Evolutionary conservation across 352 stramenopile species (phyloP), one percentile per base, ranked within the genome.

Genomic region (Phytophthora pisi): DNA sequence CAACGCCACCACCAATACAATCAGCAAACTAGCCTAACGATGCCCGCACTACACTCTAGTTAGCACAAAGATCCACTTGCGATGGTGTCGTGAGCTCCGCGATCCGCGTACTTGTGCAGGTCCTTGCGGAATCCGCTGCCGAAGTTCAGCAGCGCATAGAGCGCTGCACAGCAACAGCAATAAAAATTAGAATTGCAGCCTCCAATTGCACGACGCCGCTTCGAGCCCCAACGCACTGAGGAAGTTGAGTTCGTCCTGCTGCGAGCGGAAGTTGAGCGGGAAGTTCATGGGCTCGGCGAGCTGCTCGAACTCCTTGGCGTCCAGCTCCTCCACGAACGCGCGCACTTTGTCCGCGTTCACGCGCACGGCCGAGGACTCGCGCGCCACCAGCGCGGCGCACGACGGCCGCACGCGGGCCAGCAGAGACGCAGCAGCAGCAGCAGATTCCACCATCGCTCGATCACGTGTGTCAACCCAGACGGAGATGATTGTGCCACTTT

Each of bases 111-210:
- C 58, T 89, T 86, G 73, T 94, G 84, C 53, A 95, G 71, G 24
- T 90, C 84, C 54, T 91, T 91, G 52, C 87, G 81, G 61, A 80
- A 95, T 16, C 87, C 87, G 45, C 87, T 95, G 55, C 87, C 87
- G 61, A 95, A 92, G 72, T 91, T 92, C 38, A 95, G 69, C 51
- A 95, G 55, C 20, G 74, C 77, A 53, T 90, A 81, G n/a, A 95
- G 47, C 30, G 75, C 84, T 93, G 46, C 20, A 70, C 9, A 18
- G 30, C 3, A 36, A 3, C 38, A 20, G 7, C 38, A 2, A 8
- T 9, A 46, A 46, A 2, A 20, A 10, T 23, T 7, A 46, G 38
- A 20, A 8, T 18, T 11, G 26, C 28, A 24, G 0, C 58, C 7
- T 51, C n/a, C 8, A 11, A 64, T n/a, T 57, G 11, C 13, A 49